These are phyloP conservation scores for Mycosphaerella sp. DNA, from an alignment of 2,329 filamentous ascomycete genomes.

Conservation along the genomic window DNA sequence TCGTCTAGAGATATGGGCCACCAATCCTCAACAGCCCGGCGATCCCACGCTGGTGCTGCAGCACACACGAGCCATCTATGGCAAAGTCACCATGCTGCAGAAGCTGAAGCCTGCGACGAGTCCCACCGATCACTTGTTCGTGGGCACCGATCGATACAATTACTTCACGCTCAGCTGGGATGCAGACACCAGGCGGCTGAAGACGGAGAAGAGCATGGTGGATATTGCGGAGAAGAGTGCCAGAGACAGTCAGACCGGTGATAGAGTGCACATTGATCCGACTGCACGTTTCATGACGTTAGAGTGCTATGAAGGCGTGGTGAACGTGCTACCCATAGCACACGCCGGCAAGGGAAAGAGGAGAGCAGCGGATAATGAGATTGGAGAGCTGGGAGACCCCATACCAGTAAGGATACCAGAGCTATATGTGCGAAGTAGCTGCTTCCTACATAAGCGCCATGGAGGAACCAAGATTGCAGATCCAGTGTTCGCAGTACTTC, in stretches of 20 bases:
- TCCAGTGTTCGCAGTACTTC: constrained; percentile 59
- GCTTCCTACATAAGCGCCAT: constrained; percentile 55
- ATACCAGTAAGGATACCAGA: constrained; percentile 59
- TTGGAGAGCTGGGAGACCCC: constrained; percentile 56
- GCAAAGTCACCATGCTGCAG: constrained; percentile 78
- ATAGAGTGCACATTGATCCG: constrained; percentile 78
- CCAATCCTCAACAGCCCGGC: constrained; percentile 43
- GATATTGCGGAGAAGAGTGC: constrained; percentile 57
- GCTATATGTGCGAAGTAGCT: constrained; percentile 59
- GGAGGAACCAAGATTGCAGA: constrained; percentile 38
- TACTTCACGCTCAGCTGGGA: constrained; percentile 93
- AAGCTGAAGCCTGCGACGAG: constrained; percentile 69
- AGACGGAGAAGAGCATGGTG: constrained; percentile 53
- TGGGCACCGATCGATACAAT: constrained; percentile 82
- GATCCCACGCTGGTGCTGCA: constrained; percentile 56
- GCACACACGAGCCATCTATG: constrained; percentile 69
- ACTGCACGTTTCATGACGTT: constrained; percentile 62
- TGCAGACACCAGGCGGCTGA: constrained; percentile 46
- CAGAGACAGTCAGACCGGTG: constrained; percentile 72
- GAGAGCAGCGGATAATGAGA: constrained; percentile 40
- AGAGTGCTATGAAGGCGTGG: constrained; percentile 62
- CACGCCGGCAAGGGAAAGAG: constrained; percentile 47
- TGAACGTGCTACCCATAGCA: constrained; percentile 58
- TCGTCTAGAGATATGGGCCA: constrained; percentile 73
- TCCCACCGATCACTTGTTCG: constrained; percentile 75